Percentiles rank a stretch among this genome's conserved stretches.
phyloP scores from a whole-genome alignment of 768 basidiomycete species.

The Phlebiopsis flavidoalba region DNA sequence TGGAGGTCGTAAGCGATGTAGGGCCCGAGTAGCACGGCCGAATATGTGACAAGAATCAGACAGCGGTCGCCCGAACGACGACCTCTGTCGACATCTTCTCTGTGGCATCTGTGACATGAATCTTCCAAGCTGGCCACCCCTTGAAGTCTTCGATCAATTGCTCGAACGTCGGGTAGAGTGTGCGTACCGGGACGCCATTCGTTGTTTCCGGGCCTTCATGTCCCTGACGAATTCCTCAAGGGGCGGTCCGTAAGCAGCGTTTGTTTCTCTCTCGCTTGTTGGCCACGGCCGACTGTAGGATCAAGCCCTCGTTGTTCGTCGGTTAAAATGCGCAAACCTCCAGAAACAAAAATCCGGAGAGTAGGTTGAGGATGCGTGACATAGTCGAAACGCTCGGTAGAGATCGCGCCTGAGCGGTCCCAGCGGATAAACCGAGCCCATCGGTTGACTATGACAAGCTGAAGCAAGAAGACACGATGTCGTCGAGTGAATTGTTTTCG shows the following conservation, averaged over 20 bases:
- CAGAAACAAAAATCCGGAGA: conserved; percentile 2
- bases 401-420: conserved; percentile 1
- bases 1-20: conserved; percentile 1
- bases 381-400: background rate
- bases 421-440: background rate
- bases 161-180: background rate
- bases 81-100: background rate
- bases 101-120: background rate
- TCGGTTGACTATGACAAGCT: background rate
- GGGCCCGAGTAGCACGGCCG: background rate
- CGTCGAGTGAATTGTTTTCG: background rate
- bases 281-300: background rate
- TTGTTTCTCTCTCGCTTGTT: background rate
- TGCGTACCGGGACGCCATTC: background rate
- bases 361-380: background rate
- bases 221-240: background rate
- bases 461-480: background rate
- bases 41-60: background rate
- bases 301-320: conserved; percentile 4
- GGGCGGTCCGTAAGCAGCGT: background rate
- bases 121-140: background rate
- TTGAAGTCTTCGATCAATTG: background rate
- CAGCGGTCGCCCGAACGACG: background rate
- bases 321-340: background rate
- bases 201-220: background rate